These are phyloP conservation scores for Skeletonema grethae DNA, from an alignment of 108 stramenopile genomes.

Conservation along the genomic window DNA sequence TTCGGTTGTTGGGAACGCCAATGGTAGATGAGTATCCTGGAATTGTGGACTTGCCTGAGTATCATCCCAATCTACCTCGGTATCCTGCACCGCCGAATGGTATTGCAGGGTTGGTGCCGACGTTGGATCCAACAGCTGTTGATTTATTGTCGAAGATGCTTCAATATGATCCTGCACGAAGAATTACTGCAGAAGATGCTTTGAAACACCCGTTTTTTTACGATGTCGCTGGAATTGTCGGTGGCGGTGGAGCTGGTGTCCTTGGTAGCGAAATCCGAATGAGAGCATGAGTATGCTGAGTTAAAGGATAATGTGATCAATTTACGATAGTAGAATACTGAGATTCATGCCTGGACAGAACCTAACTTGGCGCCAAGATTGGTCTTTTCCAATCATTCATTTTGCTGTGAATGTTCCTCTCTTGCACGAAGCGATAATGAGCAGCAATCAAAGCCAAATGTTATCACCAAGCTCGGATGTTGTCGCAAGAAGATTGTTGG, in stretches of 20 bases:
- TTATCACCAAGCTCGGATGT: neutral
- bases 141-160: conserved; percentile 90
- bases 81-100: conserved; percentile 86
- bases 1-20: conserved; percentile 89
- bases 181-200: conserved; percentile 92
- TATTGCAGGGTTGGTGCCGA: conserved; percentile 86
- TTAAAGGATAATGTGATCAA: neutral
- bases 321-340: too few species aligned
- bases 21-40: conserved; percentile 81
- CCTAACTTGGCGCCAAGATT: too few species aligned
- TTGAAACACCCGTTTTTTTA: conserved; percentile 95
- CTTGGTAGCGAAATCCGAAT: conserved; percentile 1
- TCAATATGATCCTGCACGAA: conserved; percentile 89
- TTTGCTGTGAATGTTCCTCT: too few species aligned
- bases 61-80: conserved; percentile 76
- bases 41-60: conserved; percentile 93
- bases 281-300: neutral
- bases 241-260: conserved; percentile 8
- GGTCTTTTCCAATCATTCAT: too few species aligned
- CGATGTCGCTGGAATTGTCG: conserved; percentile 62
- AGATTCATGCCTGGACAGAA: too few species aligned
- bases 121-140: conserved; percentile 76
- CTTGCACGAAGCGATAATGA: too few species aligned
- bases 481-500: conserved; percentile 23
- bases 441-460: neutral